Evolutionary conservation across 768 basidiomycete genomes (phyloP).

Genomic region (Coprinopsis marcescibilis): DNA sequence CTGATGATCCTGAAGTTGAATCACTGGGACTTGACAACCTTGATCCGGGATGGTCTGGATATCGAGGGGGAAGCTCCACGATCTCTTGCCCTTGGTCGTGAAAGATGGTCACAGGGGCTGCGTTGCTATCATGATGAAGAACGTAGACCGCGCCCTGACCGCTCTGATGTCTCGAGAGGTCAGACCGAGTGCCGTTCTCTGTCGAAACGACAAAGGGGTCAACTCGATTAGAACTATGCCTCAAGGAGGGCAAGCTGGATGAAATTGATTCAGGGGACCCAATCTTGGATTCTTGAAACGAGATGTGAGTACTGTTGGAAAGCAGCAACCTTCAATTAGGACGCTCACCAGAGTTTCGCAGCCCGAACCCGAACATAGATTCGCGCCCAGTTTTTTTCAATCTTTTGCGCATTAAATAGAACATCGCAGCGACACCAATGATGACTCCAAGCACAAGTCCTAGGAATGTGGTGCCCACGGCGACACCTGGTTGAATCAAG

Average conservation of each 20-base stretch:
- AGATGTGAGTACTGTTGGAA: too few species aligned
- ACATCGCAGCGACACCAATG: constrained; percentile 27
- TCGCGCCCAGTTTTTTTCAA: constrained; percentile 13
- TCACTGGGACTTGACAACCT: too few species aligned
- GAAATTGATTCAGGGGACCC: too few species aligned
- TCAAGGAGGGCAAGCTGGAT: constrained; percentile 18
- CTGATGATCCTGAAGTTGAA: too few species aligned
- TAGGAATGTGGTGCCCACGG: constrained; percentile 33
- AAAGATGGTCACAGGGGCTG: constrained; percentile 53
- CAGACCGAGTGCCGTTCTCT: constrained; percentile 15
- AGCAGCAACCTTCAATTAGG: too few species aligned
- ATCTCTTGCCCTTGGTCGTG: constrained; percentile 50
- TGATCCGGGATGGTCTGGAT: too few species aligned
- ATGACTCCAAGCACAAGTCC: constrained; percentile 34
- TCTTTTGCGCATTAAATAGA: constrained; percentile 25
- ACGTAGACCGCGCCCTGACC: constrained; percentile 37
- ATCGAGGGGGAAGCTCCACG: constrained; percentile 55
- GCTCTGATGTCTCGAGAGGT: background rate
- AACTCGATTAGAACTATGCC: constrained; percentile 28
- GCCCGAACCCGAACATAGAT: constrained; percentile 20
- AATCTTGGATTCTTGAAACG: too few species aligned
- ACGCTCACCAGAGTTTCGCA: too few species aligned
- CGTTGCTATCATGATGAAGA: constrained; percentile 56
- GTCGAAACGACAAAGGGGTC: constrained; percentile 39
- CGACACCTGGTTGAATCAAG: constrained; percentile 18